A percentile compares a stretch with the other conserved stretches of the same genome.
Evolutionary conservation across 768 basidiomycete species (phyloP).

Genomic region (Cystofilobasidium capitatum): DNA sequence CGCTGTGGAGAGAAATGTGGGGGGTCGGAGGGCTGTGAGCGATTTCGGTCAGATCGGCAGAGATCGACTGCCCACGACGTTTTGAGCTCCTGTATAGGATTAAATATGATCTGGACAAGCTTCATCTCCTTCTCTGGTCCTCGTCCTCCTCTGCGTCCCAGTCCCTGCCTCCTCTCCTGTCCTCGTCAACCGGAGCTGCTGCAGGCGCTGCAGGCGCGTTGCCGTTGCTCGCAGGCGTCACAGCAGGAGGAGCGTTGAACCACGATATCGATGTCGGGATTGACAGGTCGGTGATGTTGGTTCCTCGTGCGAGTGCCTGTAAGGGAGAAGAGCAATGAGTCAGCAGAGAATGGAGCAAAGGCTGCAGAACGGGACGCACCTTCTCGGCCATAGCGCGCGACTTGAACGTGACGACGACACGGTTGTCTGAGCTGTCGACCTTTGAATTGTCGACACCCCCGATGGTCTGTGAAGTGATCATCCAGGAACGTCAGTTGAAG

Average conservation of each 20-base stretch:
- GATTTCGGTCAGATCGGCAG: too few species aligned
- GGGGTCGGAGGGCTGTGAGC: too few species aligned
- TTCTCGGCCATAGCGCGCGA: slow-evolving; percentile 66
- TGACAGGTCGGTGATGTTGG: slow-evolving; percentile 21
- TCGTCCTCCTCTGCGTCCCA: background rate
- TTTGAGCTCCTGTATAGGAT: too few species aligned
- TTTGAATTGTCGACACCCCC: slow-evolving; percentile 64
- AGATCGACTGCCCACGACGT: too few species aligned
- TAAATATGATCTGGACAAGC: too few species aligned
- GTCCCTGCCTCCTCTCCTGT: background rate
- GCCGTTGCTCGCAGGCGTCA: too few species aligned
- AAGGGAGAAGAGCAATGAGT: background rate
- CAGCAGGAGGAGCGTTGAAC: slow-evolving; percentile 18
- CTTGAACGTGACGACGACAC: slow-evolving; percentile 57
- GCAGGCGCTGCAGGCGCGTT: background rate
- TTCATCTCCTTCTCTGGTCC: background rate
- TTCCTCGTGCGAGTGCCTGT: slow-evolving; percentile 20
- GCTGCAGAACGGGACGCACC: slow-evolving; percentile 42
- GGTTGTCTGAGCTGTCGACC: slow-evolving; percentile 48
- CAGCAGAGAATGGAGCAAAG: background rate
- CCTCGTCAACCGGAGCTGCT: background rate
- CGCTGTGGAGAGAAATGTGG: too few species aligned
- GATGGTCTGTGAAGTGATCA: slow-evolving; percentile 45
- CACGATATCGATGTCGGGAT: slow-evolving; percentile 11
- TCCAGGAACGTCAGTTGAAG: background rate